These are phyloP conservation scores for Trypanosoma theileri DNA, from an alignment of 208 protist species.

Conservation along the genomic window DNA sequence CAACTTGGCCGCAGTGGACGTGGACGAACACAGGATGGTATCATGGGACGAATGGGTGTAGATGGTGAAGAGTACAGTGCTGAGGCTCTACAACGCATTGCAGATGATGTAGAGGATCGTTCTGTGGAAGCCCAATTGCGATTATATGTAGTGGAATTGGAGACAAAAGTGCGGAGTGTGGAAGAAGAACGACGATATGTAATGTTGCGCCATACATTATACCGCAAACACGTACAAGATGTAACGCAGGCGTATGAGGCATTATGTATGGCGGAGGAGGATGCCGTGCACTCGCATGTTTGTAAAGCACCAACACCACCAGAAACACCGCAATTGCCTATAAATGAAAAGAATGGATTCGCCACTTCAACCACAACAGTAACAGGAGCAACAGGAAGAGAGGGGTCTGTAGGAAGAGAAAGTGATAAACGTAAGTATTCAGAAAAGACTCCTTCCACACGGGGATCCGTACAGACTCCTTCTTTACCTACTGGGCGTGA, in stretches of 20 bases:
- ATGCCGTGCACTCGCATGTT: slow-evolving; percentile 51
- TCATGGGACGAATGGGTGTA: neutral
- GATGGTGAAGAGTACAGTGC: slow-evolving; percentile 44
- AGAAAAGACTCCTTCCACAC: no score
- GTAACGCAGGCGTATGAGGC: slow-evolving; percentile 41
- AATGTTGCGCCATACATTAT: slow-evolving; percentile 74
- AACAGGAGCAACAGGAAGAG: neutral
- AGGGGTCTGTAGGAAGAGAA: neutral
- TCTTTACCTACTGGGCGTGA: no score
- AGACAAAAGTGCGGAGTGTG: slow-evolving; percentile 40
- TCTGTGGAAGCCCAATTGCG: slow-evolving; percentile 71
- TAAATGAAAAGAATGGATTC: neutral
- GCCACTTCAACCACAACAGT: neutral
- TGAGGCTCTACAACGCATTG: slow-evolving; percentile 60
- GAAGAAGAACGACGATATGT: slow-evolving; percentile 66
- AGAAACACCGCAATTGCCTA: neutral
- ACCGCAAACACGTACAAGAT: slow-evolving; percentile 63
- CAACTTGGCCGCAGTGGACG: slow-evolving; percentile 58
- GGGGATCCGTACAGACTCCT: no score
- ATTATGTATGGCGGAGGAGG: slow-evolving; percentile 52
- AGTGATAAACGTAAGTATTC: no score
- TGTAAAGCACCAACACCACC: slow-evolving; percentile 28
- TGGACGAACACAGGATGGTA: slow-evolving; percentile 16
- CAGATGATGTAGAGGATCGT: slow-evolving; percentile 70
- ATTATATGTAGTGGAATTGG: slow-evolving; percentile 63